Percentiles rank a stretch among this genome's conserved stretches.
Conservation (phyloP, 352 stramenopile species). For the Phytophthora pinifolia region DNA sequence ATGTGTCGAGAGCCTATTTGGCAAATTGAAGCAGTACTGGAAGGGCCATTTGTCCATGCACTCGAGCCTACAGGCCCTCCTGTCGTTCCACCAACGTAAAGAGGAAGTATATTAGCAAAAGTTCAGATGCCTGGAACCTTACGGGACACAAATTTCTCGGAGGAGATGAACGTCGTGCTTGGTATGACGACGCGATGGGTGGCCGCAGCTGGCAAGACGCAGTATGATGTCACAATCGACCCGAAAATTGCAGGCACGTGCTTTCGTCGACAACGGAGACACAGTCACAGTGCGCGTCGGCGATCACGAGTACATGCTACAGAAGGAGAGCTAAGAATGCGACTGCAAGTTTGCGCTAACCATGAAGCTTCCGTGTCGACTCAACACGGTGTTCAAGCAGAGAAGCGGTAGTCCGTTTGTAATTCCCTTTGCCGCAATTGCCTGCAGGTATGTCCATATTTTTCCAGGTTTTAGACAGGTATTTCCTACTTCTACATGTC, state of each 20-base stretch:
- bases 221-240: not conserved
- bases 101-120: not conserved
- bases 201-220: not conserved
- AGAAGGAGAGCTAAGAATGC: slow-evolving; percentile 7
- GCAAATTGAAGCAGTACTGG: slow-evolving; percentile 5
- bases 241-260: not conserved
- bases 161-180: slow-evolving; percentile 3
- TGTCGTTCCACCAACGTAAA: not conserved
- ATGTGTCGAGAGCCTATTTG: slow-evolving; percentile 14
- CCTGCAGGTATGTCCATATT: slow-evolving; percentile 8
- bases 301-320: slow-evolving; percentile 4
- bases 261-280: slow-evolving; percentile 1
- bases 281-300: not conserved
- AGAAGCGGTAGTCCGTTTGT: slow-evolving; percentile 2
- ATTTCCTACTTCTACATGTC: not conserved
- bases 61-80: not conserved
- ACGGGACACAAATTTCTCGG: not conserved
- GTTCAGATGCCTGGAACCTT: not conserved
- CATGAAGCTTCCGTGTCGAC: slow-evolving; percentile 7
- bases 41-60: slow-evolving; percentile 3
- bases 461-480: slow-evolving; percentile 2
- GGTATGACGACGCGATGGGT: slow-evolving; percentile 3
- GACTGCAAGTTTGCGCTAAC: slow-evolving; percentile 13
- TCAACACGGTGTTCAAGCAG: slow-evolving; percentile 8
- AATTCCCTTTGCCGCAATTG: slow-evolving; percentile 5